These are phyloP conservation scores for Paraphoma sp. DNA, from an alignment of 2,329 filamentous ascomycete genomes.

Conservation along the genomic window DNA sequence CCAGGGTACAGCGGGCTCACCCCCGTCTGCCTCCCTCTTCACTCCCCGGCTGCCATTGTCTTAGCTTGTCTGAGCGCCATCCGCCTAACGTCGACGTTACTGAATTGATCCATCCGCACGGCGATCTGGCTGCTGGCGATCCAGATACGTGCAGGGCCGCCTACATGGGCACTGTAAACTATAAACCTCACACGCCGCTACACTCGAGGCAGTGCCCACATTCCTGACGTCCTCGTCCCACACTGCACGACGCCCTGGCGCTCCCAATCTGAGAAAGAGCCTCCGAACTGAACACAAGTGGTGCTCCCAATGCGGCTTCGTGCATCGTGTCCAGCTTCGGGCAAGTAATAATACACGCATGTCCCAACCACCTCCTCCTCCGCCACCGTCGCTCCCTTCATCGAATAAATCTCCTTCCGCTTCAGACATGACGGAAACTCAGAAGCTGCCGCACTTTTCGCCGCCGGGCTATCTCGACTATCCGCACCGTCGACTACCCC, in stretches of 20 bases:
- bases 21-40: slow-evolving; percentile 35
- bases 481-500: slow-evolving; percentile 48
- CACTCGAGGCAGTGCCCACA: slow-evolving; percentile 46
- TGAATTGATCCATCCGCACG: slow-evolving; percentile 39
- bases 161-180: slow-evolving; percentile 40
- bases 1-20: slow-evolving; percentile 32
- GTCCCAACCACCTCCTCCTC: slow-evolving; percentile 50
- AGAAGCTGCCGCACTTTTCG: slow-evolving; percentile 51
- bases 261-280: slow-evolving; percentile 42
- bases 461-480: slow-evolving; percentile 49
- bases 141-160: slow-evolving; percentile 46
- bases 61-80: slow-evolving; percentile 41
- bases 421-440: slow-evolving; percentile 55
- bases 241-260: slow-evolving; percentile 47
- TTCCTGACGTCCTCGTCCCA: slow-evolving; percentile 48
- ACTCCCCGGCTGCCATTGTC: slow-evolving; percentile 39
- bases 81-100: slow-evolving; percentile 45
- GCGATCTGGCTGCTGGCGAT: slow-evolving; percentile 48
- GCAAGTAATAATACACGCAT: slow-evolving; percentile 53
- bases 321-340: slow-evolving; percentile 49
- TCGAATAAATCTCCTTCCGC: slow-evolving; percentile 42
- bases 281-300: slow-evolving; percentile 44
- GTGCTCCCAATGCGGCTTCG: slow-evolving; percentile 49
- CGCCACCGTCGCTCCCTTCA: slow-evolving; percentile 51
- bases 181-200: slow-evolving; percentile 49